Percentiles rank a stretch among this genome's conserved stretches.
phyloP scores from a whole-genome alignment of 441 rosid genomes.

The Pelargonium citronellum region DNA sequence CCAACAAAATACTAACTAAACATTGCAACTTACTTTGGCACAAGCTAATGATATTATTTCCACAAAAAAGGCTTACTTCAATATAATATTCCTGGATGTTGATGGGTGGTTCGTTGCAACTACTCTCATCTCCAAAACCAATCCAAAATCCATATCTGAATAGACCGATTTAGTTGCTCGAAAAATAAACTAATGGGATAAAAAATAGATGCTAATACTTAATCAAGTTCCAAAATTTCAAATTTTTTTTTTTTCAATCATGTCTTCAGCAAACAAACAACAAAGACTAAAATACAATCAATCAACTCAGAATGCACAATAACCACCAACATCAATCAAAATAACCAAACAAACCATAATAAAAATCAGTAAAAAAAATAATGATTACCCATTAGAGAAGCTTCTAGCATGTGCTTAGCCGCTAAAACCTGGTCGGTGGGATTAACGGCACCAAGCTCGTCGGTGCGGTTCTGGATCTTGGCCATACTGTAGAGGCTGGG shows the following conservation, averaged over 20 bases:
- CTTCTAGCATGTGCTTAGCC: constrained; percentile 65
- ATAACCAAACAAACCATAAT: neutral
- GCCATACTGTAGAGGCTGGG: constrained; percentile 56
- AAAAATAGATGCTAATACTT: no score
- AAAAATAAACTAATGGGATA: neutral
- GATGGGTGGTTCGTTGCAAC: neutral
- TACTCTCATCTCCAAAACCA: neutral
- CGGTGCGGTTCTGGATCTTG: constrained; percentile 46
- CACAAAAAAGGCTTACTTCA: neutral
- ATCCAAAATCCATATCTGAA: neutral
- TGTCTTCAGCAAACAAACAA: neutral
- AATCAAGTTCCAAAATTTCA: no score
- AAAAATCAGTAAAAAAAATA: neutral
- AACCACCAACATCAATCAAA: neutral
- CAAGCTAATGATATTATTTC: neutral
- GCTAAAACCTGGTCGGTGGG: constrained; percentile 85
- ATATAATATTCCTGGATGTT: neutral
- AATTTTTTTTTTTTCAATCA: no score
- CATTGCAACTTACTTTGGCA: neutral
- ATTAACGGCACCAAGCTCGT: constrained; percentile 47
- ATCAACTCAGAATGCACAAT: neutral
- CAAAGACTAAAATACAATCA: neutral
- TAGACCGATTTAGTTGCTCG: neutral
- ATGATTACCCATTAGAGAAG: constrained; percentile 74
- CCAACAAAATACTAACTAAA: neutral